phyloP scores from a whole-genome alignment of 2,329 filamentous ascomycete genomes.

The Fusarium goolgardi region DNA sequence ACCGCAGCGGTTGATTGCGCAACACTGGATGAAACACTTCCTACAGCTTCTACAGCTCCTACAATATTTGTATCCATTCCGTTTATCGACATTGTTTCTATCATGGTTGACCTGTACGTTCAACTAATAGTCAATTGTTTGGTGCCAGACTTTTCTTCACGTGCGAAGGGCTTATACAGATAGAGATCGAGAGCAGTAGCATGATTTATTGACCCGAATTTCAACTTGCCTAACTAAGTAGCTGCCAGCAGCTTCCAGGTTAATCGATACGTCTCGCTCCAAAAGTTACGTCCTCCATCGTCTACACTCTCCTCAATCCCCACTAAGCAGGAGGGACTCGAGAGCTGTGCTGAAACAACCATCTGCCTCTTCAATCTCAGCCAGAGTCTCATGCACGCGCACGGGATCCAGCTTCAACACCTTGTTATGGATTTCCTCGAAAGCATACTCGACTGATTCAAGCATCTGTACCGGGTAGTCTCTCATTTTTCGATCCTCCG shows the following conservation, averaged over 20 bases:
- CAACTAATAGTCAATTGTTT: too few species aligned
- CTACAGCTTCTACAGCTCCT: too few species aligned
- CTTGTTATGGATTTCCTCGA: background rate
- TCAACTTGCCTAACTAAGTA: background rate
- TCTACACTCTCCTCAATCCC: accelerated
- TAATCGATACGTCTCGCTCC: background rate
- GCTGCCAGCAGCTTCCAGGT: background rate
- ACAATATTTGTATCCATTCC: too few species aligned
- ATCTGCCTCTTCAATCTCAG: background rate
- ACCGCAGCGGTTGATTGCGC: too few species aligned
- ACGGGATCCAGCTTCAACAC: background rate
- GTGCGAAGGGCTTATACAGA: accelerated
- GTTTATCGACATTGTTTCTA: too few species aligned
- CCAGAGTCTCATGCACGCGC: background rate
- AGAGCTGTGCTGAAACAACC: accelerated
- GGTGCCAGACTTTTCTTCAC: background rate
- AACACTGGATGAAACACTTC: too few species aligned
- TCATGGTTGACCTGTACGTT: too few species aligned
- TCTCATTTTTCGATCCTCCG: background rate
- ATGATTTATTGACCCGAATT: background rate
- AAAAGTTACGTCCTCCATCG: background rate
- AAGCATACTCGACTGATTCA: background rate
- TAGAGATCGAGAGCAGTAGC: background rate
- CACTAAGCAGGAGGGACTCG: background rate
- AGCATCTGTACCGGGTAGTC: background rate